These are phyloP conservation scores for Tinospora cordifolia DNA, from an alignment of 164 flowering plant genomes.

Conservation along the genomic window DNA sequence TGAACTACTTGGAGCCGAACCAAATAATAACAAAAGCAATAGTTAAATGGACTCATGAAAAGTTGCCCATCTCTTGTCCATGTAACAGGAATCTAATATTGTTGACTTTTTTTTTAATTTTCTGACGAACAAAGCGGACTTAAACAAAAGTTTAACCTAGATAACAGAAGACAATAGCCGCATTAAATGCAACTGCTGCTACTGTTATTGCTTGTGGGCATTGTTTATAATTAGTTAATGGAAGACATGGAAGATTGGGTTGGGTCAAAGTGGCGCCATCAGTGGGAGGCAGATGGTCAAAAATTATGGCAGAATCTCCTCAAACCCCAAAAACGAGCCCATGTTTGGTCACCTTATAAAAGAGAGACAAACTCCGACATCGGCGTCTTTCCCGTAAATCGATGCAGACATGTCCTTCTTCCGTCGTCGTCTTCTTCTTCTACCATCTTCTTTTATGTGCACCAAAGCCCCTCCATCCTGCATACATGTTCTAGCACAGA, in stretches of 20 bases:
- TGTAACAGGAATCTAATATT: not conserved
- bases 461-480: too few species aligned
- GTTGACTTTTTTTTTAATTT: not conserved
- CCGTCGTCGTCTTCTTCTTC: too few species aligned
- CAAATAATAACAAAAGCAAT: not conserved
- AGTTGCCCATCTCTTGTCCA: not conserved
- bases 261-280: conserved; percentile 12
- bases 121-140: not conserved
- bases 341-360: conserved; percentile 5
- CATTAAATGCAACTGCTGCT: not conserved
- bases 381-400: conserved; percentile 15
- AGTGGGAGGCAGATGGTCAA: conserved; percentile 13
- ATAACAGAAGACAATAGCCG: not conserved
- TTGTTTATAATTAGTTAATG: not conserved
- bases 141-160: not conserved
- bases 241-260: conserved; percentile 6
- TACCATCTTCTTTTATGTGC: too few species aligned
- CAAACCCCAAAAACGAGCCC: conserved; percentile 5
- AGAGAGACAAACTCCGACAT: conserved; percentile 13
- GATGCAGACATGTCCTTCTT: conserved; percentile 20
- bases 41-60: not conserved
- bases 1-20: too few species aligned
- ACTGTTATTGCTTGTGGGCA: too few species aligned
- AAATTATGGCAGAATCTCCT: conserved; percentile 4
- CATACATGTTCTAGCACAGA: too few species aligned